Conservation (phyloP, 306 rosid species). For the Cotoneaster glaucophyllus region DNA sequence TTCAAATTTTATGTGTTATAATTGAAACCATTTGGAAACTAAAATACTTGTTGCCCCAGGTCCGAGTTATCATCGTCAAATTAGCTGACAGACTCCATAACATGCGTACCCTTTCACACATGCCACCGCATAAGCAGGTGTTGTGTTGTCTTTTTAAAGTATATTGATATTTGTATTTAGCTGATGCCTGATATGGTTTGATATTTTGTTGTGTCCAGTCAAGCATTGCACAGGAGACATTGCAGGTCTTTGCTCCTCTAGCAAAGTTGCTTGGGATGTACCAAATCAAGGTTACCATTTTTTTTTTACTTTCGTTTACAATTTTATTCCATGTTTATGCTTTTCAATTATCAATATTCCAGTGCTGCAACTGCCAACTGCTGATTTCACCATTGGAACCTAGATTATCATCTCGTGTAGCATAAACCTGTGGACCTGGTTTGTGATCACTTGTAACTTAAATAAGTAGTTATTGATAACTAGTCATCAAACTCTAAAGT, state of each 20-base stretch:
- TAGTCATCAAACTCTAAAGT: not conserved
- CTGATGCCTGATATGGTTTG: slow-evolving; percentile 13
- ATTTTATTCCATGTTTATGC: not conserved
- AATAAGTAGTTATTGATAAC: not conserved
- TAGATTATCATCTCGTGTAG: not conserved
- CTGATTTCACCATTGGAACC: not conserved
- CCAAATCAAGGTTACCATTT: slow-evolving; percentile 77
- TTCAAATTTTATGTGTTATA: slow-evolving; percentile 12
- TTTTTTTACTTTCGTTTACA: not conserved
- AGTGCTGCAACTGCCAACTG: not conserved
- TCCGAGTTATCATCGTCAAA: slow-evolving; percentile 95
- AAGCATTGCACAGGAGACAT: slow-evolving; percentile 91
- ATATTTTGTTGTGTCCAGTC: slow-evolving; percentile 43
- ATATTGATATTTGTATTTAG: slow-evolving; percentile 4
- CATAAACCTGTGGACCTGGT: not conserved
- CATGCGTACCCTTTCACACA: slow-evolving; percentile 94
- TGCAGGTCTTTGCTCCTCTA: slow-evolving; percentile 98
- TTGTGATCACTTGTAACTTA: not conserved
- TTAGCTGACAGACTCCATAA: slow-evolving; percentile 94
- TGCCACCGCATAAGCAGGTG: slow-evolving; percentile 99
- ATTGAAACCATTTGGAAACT: slow-evolving; percentile 27
- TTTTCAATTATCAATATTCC: not conserved
- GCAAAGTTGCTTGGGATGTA: slow-evolving; percentile 99
- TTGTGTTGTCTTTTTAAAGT: slow-evolving; percentile 22
- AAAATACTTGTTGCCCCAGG: slow-evolving; percentile 47